phyloP scores from a whole-genome alignment of 164 flowering plant species.

The Vitis rupestris region DNA sequence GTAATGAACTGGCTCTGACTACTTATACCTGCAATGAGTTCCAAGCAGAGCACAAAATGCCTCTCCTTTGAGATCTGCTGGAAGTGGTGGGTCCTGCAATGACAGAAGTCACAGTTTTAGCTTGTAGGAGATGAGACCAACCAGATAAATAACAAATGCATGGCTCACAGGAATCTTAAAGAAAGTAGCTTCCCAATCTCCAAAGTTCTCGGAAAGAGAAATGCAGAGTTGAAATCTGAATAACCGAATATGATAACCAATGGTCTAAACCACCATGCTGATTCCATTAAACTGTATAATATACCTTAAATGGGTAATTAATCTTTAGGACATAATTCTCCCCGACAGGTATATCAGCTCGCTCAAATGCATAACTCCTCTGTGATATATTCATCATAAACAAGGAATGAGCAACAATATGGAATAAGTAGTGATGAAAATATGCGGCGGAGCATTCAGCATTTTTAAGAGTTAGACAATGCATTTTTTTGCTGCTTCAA shows the following conservation, averaged over 20 bases:
- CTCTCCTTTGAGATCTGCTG: conserved; percentile 81
- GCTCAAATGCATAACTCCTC: conserved; percentile 93
- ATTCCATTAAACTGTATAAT: not conserved
- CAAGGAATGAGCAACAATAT: not conserved
- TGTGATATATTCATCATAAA: conserved; percentile 19
- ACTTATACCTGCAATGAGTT: conserved; percentile 76
- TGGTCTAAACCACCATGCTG: not conserved
- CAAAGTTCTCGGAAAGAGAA: not conserved
- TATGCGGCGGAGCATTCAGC: not conserved
- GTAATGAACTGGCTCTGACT: not conserved
- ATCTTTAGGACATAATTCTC: conserved; percentile 86
- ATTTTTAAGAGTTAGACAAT: no score
- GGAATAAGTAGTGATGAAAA: not conserved
- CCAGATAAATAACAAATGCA: not conserved
- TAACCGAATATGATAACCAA: not conserved
- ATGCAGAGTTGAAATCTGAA: not conserved
- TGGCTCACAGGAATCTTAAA: not conserved
- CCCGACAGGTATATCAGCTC: conserved; percentile 75
- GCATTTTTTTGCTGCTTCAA: not conserved
- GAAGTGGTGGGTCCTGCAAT: conserved; percentile 81
- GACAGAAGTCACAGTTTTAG: conserved; percentile 6
- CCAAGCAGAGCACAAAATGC: conserved; percentile 80
- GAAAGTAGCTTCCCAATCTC: not conserved
- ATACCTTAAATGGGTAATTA: conserved; percentile 93
- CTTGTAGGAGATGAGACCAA: not conserved